These are phyloP conservation scores for Boletellus ananas DNA, from an alignment of 768 basidiomycete genomes.

Conservation along the genomic window DNA sequence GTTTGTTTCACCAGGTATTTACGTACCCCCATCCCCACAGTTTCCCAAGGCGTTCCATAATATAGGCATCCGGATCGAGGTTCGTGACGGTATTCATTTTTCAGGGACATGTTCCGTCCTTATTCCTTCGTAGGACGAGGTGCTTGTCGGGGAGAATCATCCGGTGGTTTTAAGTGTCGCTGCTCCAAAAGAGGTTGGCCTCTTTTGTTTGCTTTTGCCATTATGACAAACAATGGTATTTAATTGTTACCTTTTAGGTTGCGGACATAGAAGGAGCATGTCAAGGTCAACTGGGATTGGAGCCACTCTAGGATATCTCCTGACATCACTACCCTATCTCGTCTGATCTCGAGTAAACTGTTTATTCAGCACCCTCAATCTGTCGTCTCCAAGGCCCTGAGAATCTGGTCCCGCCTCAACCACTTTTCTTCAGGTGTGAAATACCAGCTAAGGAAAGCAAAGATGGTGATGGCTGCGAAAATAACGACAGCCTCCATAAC, in stretches of 20 bases:
- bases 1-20: slow-evolving; percentile 53
- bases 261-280: slow-evolving; percentile 79
- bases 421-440: slow-evolving; percentile 77
- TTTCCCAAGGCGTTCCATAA: slow-evolving; percentile 91
- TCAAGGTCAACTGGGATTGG: slow-evolving; percentile 65
- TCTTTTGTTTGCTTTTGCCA: neutral
- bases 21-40: slow-evolving; percentile 73
- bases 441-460: slow-evolving; percentile 75
- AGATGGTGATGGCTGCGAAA: slow-evolving; percentile 72
- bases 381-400: slow-evolving; percentile 42
- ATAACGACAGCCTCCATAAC: slow-evolving; percentile 66
- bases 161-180: slow-evolving; percentile 61
- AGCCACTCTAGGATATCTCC: slow-evolving; percentile 38
- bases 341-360: neutral
- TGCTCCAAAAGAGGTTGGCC: slow-evolving; percentile 79
- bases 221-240: slow-evolving; percentile 4
- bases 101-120: neutral
- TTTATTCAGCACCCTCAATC: slow-evolving; percentile 9
- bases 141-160: slow-evolving; percentile 61
- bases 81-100: slow-evolving; percentile 19
- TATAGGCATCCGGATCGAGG: slow-evolving; percentile 90
- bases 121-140: slow-evolving; percentile 53
- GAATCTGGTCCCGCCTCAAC: slow-evolving; percentile 63
- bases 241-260: slow-evolving; percentile 38
- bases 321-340: neutral